These are phyloP conservation scores for Pseudogymnoascus sp. DNA, from an alignment of 2,329 filamentous ascomycete species.

Conservation along the genomic window DNA sequence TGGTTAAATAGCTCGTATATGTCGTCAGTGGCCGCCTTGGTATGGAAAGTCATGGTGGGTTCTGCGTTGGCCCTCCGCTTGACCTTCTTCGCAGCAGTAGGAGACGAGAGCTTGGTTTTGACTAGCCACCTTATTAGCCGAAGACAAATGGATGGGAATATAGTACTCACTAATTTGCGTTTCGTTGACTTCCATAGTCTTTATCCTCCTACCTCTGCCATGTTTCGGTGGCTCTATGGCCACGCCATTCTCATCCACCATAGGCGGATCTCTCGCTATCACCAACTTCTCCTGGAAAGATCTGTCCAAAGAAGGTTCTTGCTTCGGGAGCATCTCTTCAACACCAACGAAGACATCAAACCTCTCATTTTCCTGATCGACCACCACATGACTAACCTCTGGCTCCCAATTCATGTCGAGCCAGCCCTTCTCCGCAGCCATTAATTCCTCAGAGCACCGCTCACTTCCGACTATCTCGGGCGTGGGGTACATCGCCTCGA, in stretches of 20 bases:
- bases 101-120: slow-evolving; percentile 88
- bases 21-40: slow-evolving; percentile 88
- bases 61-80: slow-evolving; percentile 65
- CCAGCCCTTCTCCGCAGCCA: slow-evolving; percentile 70
- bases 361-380: not conserved
- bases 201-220: slow-evolving; percentile 60
- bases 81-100: slow-evolving; percentile 74
- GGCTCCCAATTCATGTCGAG: slow-evolving; percentile 50
- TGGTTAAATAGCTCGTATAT: slow-evolving; percentile 97
- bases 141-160: no score
- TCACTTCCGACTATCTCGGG: slow-evolving; percentile 65
- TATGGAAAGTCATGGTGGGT: slow-evolving; percentile 98
- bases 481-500: slow-evolving; percentile 79
- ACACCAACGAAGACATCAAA: slow-evolving; percentile 5
- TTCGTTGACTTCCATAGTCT: slow-evolving; percentile 79
- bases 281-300: slow-evolving; percentile 28
- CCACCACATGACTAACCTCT: slow-evolving; percentile 16
- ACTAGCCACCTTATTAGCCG: slow-evolving; percentile 49
- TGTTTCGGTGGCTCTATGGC: slow-evolving; percentile 40
- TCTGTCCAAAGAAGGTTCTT: not conserved
- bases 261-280: slow-evolving; percentile 30
- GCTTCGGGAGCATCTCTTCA: not conserved
- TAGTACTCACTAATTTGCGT: slow-evolving; percentile 75
- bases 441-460: slow-evolving; percentile 85
- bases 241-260: slow-evolving; percentile 55